Percentiles rank a stretch among this genome's conserved stretches.
phyloP scores from a whole-genome alignment of 2,329 filamentous ascomycete genomes.

The Teratosphaeria destructans region DNA sequence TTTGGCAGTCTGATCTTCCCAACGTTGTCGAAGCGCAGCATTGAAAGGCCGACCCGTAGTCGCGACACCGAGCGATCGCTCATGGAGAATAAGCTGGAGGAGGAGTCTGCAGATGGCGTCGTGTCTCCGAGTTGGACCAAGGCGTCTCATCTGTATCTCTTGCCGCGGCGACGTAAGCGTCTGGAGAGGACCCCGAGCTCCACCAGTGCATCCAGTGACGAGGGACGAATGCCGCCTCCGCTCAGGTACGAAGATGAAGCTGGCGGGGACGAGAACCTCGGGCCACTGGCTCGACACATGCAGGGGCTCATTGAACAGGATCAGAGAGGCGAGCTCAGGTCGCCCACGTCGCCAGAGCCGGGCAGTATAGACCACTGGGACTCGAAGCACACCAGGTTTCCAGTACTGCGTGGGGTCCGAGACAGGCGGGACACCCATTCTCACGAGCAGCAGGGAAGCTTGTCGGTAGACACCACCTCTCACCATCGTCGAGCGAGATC shows the following conservation, averaged over 20 bases:
- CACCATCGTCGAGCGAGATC: constrained; percentile 12
- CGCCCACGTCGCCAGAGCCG: constrained; percentile 21
- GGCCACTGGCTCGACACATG: constrained; percentile 37
- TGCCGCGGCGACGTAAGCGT: constrained; percentile 6
- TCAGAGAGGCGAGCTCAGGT: constrained; percentile 25
- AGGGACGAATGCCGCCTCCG: constrained; percentile 32
- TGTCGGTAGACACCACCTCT: constrained; percentile 10
- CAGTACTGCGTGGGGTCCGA: neutral
- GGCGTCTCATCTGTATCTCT: neutral
- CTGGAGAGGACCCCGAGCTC: constrained; percentile 16
- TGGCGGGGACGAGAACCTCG: constrained; percentile 33
- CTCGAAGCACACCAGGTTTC: constrained; percentile 16
- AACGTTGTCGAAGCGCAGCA: constrained; percentile 7
- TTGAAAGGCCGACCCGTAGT: constrained; percentile 15
- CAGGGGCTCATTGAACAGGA: constrained; percentile 34
- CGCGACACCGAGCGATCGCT: constrained; percentile 9
- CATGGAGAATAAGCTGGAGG: neutral
- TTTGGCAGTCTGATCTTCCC: constrained; percentile 65
- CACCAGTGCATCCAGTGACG: constrained; percentile 20
- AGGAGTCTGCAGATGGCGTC: neutral
- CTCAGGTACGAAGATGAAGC: constrained; percentile 34
- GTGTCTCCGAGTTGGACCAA: neutral
- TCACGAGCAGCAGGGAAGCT: constrained; percentile 9
- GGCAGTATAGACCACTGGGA: constrained; percentile 33
- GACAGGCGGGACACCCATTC: constrained; percentile 3